Percentiles rank a stretch among this genome's conserved stretches.
Conservation (phyloP, 352 stramenopile species). For the Phytophthora quininea region DNA sequence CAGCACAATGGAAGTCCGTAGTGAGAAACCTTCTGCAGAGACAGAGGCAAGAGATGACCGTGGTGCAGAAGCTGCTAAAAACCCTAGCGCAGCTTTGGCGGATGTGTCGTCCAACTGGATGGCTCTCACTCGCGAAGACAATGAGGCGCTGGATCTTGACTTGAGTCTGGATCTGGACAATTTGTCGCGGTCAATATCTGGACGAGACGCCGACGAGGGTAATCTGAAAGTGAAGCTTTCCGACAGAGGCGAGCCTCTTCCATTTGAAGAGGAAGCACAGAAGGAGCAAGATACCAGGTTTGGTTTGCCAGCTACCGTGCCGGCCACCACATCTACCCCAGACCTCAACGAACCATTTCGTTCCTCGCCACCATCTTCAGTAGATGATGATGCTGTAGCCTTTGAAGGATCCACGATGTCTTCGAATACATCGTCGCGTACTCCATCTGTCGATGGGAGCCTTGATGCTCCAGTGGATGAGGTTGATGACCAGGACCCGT, state of each 20-base stretch:
- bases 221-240: slow-evolving; percentile 10
- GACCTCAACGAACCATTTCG: slow-evolving; percentile 12
- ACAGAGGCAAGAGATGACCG: too few species aligned
- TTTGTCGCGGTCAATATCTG: neutral
- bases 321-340: neutral
- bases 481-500: slow-evolving; percentile 9
- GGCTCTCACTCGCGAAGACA: slow-evolving; percentile 14
- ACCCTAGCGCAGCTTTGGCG: slow-evolving; percentile 7
- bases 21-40: too few species aligned
- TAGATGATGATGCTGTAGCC: slow-evolving; percentile 25
- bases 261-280: slow-evolving; percentile 58
- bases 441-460: slow-evolving; percentile 28
- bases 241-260: slow-evolving; percentile 35
- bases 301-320: neutral
- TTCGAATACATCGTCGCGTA: slow-evolving; percentile 11
- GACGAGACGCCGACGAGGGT: slow-evolving; percentile 1
- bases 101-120: slow-evolving; percentile 36
- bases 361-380: slow-evolving; percentile 13
- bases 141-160: slow-evolving; percentile 14
- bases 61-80: neutral
- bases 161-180: slow-evolving; percentile 1
- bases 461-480: slow-evolving; percentile 21
- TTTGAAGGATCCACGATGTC: slow-evolving; percentile 34
- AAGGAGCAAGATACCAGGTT: slow-evolving; percentile 22
- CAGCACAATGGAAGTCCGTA: too few species aligned